Evolutionary conservation across 2,329 filamentous ascomycete species (phyloP).

Genomic region (Trichocomaceae sp.): DNA sequence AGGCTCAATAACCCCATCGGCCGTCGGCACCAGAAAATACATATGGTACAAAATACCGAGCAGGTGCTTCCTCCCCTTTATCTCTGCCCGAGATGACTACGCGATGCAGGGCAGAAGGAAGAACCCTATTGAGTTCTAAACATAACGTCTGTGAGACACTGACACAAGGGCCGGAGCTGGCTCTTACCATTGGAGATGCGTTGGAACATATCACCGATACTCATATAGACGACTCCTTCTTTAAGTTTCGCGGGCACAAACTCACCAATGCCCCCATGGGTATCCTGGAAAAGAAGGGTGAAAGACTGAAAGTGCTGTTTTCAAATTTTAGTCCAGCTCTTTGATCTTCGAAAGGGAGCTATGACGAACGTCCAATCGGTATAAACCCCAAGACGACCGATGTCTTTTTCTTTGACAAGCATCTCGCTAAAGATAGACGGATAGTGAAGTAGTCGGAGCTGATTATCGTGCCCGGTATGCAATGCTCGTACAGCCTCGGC

Average conservation of each 20-base stretch:
- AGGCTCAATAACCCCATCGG: conserved; percentile 5
- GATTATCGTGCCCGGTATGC: conserved; percentile 6
- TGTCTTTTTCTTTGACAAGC: conserved; percentile 43
- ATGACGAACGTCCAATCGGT: conserved; percentile 25
- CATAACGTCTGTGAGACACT: no score
- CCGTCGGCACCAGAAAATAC: conserved; percentile 28
- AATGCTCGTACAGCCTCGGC: neutral
- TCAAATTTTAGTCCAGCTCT: neutral
- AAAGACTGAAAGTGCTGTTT: conserved; percentile 47
- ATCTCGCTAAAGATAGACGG: conserved; percentile 59
- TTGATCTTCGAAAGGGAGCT: neutral
- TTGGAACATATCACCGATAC: conserved; percentile 4
- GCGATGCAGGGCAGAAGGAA: conserved; percentile 43
- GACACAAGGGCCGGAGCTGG: conserved; percentile 2
- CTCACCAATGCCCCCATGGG: conserved; percentile 45
- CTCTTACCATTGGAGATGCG: conserved; percentile 2
- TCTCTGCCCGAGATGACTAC: conserved; percentile 35
- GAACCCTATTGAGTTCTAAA: conserved; percentile 25
- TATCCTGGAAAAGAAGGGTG: conserved; percentile 51
- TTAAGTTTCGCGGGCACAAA: neutral
- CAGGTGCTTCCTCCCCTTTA: conserved; percentile 18
- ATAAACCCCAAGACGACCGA: conserved; percentile 41
- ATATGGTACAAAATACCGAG: conserved; percentile 27
- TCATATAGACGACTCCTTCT: conserved; percentile 2
- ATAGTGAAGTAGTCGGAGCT: conserved; percentile 67